These are phyloP conservation scores for Suillus subaureus DNA, from an alignment of 768 basidiomycete species.

Conservation along the genomic window DNA sequence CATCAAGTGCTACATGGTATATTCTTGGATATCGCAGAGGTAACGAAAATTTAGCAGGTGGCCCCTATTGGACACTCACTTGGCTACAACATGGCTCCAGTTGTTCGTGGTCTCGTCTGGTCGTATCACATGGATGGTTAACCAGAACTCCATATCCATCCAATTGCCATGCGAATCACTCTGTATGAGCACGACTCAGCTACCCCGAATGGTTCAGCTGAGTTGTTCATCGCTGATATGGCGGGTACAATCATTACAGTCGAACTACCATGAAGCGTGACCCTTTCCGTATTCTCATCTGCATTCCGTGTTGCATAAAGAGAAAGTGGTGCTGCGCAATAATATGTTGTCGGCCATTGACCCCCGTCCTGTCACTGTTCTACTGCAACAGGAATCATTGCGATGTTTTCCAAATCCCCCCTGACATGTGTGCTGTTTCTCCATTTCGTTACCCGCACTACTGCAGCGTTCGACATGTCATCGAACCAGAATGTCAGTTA, in stretches of 20 bases:
- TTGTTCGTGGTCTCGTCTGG: not conserved
- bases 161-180: not conserved
- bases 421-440: constrained; percentile 12
- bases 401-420: not conserved
- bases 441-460: not conserved
- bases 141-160: not conserved
- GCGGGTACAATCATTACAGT: not conserved
- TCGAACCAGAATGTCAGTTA: constrained; percentile 24
- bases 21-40: not conserved
- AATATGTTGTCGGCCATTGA: not conserved
- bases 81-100: not conserved
- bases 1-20: not conserved
- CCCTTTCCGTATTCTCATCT: not conserved
- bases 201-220: not conserved
- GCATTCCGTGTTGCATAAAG: constrained; percentile 7
- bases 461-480: constrained; percentile 28
- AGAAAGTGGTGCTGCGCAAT: not conserved
- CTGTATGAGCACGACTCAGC: not conserved
- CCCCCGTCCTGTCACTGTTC: constrained; percentile 5
- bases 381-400: not conserved
- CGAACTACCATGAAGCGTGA: not conserved
- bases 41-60: not conserved
- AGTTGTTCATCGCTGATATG: not conserved
- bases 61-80: not conserved
- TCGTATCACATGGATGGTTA: not conserved